phyloP scores from a whole-genome alignment of 2,329 filamentous ascomycete species.

The Paracorniculantispora psalliotae region DNA sequence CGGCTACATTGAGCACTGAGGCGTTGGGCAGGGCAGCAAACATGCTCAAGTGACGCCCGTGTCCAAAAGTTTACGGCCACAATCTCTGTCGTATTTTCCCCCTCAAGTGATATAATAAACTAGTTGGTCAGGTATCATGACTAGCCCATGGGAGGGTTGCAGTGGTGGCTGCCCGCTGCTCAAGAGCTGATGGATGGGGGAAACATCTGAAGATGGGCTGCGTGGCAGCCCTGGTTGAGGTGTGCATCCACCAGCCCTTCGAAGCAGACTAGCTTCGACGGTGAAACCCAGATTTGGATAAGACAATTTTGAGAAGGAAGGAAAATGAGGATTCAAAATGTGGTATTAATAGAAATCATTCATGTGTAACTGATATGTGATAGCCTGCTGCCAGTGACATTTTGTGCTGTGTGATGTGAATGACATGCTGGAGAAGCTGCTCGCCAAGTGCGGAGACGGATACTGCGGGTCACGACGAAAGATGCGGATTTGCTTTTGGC shows the following conservation, averaged over 20 bases:
- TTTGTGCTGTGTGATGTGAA: not conserved
- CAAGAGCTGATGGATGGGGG: not conserved
- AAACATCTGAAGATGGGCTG: slow-evolving; percentile 3
- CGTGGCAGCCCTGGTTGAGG: not conserved
- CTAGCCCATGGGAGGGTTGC: slow-evolving; percentile 1
- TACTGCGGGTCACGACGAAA: not conserved
- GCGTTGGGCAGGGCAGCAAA: too few relatives aligned
- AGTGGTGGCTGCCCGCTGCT: slow-evolving; percentile 5
- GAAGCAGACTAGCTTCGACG: not conserved
- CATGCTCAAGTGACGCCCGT: not conserved
- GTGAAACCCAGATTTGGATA: not conserved
- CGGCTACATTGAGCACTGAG: not conserved
- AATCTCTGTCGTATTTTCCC: not conserved
- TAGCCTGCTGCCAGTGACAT: not conserved
- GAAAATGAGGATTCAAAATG: not conserved
- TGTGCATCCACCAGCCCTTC: not conserved
- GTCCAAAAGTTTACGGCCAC: not conserved
- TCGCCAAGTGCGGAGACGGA: not conserved
- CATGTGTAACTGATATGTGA: not conserved
- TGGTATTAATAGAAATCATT: not conserved
- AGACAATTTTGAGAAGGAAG: not conserved
- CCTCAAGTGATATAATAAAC: not conserved
- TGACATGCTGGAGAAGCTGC: not conserved
- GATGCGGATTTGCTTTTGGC: not conserved
- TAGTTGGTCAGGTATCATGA: not conserved